Conservation (phyloP, 2,329 filamentous ascomycete genomes). For the Xylariaceae sp. region DNA sequence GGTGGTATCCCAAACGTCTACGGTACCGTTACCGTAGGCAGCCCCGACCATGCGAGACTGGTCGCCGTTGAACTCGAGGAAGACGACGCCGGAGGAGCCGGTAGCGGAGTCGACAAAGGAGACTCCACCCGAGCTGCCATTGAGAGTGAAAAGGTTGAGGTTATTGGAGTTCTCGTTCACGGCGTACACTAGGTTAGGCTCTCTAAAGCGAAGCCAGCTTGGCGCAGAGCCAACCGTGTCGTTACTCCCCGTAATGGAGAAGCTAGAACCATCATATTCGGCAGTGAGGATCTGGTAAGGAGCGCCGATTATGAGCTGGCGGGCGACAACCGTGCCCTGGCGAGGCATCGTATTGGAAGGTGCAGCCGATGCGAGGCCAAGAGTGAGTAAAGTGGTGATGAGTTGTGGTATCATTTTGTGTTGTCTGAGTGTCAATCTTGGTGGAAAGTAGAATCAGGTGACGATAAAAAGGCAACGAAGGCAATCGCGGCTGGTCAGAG, state of each 20-base stretch:
- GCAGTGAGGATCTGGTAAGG: conserved; percentile 36
- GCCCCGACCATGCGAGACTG: conserved; percentile 41
- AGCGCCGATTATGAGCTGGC: conserved; percentile 37
- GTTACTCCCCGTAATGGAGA: conserved; percentile 34
- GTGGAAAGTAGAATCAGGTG: background rate
- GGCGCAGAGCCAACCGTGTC: conserved; percentile 27
- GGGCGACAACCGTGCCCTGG: conserved; percentile 2
- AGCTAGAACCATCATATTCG: conserved; percentile 36
- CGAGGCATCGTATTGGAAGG: conserved; percentile 12
- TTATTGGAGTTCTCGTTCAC: conserved; percentile 42
- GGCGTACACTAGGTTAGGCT: conserved; percentile 38
- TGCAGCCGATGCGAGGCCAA: conserved; percentile 21
- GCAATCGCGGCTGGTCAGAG: conserved; percentile 1
- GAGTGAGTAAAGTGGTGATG: conserved; percentile 17
- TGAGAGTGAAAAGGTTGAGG: conserved; percentile 37
- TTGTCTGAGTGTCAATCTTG: background rate
- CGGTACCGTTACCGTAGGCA: conserved; percentile 34
- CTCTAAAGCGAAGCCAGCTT: conserved; percentile 41
- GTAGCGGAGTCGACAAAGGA: conserved; percentile 13
- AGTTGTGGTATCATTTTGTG: conserved; percentile 14
- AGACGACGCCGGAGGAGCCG: conserved; percentile 41
- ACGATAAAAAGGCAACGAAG: conserved; percentile 1
- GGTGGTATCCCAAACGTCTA: conserved; percentile 43
- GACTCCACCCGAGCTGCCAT: conserved; percentile 15
- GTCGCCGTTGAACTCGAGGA: conserved; percentile 42